Evolutionary conservation across 306 rosid genomes (phyloP).

Genomic region (barrel medic (Medicago truncatula)): DNA sequence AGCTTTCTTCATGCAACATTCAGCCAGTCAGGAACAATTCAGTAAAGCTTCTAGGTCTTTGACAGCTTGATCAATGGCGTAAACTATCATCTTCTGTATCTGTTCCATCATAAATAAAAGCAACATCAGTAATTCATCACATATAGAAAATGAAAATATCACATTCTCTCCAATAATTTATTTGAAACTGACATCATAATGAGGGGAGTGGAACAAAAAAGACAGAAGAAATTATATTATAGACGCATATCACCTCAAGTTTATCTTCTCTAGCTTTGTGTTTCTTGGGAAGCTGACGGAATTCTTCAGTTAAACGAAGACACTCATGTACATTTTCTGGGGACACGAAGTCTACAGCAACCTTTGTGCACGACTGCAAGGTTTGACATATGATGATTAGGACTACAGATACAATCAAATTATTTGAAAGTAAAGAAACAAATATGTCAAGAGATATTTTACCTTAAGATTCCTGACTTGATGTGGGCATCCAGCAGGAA

Average conservation of each 20-base stretch:
- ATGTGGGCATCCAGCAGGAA: constrained; percentile 94
- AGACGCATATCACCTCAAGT: constrained; percentile 66
- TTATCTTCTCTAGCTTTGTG: constrained; percentile 87
- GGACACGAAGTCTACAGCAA: constrained; percentile 83
- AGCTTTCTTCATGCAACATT: constrained; percentile 31
- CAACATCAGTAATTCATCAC: constrained; percentile 10
- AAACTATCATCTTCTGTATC: constrained; percentile 83
- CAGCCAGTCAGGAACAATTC: constrained; percentile 25
- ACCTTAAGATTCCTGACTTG: constrained; percentile 93
- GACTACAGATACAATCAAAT: constrained; percentile 5
- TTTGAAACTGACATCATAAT: constrained; percentile 12
- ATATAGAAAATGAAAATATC: constrained; percentile 15
- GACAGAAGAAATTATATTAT: constrained; percentile 3
- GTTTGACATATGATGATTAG: constrained; percentile 29
- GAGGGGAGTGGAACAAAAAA: neutral
- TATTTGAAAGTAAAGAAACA: constrained; percentile 3
- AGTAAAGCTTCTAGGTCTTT: constrained; percentile 53
- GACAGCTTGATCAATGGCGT: constrained; percentile 65
- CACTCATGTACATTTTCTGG: constrained; percentile 80
- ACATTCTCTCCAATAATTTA: constrained; percentile 11
- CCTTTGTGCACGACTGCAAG: constrained; percentile 80
- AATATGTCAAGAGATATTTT: constrained; percentile 24
- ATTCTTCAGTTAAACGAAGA: constrained; percentile 74
- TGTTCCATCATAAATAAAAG: constrained; percentile 51
- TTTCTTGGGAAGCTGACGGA: constrained; percentile 74